Base-by-base conservation (phyloP, 495 filamentous ascomycete species). In the Neurospora africana region DNA sequence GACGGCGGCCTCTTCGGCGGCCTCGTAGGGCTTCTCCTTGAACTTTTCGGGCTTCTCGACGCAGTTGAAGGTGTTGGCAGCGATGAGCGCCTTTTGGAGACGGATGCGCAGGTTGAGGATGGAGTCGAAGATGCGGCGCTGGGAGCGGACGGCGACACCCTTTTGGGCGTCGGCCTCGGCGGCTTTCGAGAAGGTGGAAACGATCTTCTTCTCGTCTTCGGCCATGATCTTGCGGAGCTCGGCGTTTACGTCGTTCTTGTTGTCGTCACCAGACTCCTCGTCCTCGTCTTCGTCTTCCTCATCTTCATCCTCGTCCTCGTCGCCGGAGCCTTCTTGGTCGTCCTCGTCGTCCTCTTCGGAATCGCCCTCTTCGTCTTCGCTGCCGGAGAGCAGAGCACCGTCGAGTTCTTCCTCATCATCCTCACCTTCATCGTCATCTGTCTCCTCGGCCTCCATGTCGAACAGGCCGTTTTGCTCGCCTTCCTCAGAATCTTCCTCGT, bases 31-130 rank as follows among this genome's bases (percentile, higher is more conserved):
- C 75, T 80, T 79, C 11, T 75, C 70, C 27, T 81, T 79, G 30
- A 69, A 61, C 27, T 76, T 75, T 33, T 82, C 74, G 69, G 17
- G 47, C 37, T 53, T 68, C 5, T 87, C 84, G 27, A 84, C 71
- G 0, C 82, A 76, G n/a, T 84, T 78, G 68, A 97, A 86, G 7
- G 93, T 90, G 76, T 98, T 97, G 21, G 90, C 86, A 3, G 92
- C 90, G 19, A 93, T 86, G 19, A 99, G 82, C 5, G 92, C 92
- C 79, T 98, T 97, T 76, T 99, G 95, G 9, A 99, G 82, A 71
- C 92, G 91, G 76, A 99, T 97, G 8, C 95, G 89, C 27, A 91
- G 86, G 80, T 95, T 94, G 23, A 99, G 86, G 4, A 98, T 87
- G 3, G 90, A 86, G 74, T 98, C 94, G 78, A 97, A 98, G 13